Evolutionary conservation across 306 rosid genomes (phyloP).

Genomic region (Vigna angularis): DNA sequence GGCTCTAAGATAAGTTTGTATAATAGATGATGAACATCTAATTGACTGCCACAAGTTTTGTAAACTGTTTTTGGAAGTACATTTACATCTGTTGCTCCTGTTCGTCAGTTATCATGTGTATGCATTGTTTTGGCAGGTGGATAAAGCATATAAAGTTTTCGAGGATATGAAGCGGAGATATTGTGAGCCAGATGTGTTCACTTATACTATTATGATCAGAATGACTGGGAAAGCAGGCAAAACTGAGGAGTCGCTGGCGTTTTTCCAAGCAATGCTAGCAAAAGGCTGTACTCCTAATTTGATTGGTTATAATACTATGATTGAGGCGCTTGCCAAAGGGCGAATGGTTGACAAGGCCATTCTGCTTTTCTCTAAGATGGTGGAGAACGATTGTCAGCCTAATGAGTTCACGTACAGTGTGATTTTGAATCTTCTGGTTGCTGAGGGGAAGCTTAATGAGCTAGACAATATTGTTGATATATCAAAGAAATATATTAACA

Average conservation of each 20-base stretch:
- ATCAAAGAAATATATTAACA: constrained; percentile 69
- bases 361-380: constrained; percentile 76
- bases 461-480: constrained; percentile 67
- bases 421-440: constrained; percentile 71
- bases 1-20: not conserved
- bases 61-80: constrained; percentile 20
- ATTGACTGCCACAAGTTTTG: constrained; percentile 7
- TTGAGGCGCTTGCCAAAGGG: constrained; percentile 83
- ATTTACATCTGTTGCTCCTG: constrained; percentile 38
- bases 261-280: constrained; percentile 71
- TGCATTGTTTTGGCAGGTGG: constrained; percentile 70
- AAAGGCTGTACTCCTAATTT: constrained; percentile 72
- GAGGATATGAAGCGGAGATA: constrained; percentile 89
- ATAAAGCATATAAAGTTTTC: constrained; percentile 70
- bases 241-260: constrained; percentile 58
- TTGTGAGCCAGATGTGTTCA: constrained; percentile 84
- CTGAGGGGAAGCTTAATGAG: constrained; percentile 79
- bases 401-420: constrained; percentile 85
- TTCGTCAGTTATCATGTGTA: constrained; percentile 38
- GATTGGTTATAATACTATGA: constrained; percentile 80
- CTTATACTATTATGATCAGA: constrained; percentile 90
- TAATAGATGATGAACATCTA: constrained; percentile 35
- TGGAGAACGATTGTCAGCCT: constrained; percentile 75
- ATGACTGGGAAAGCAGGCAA: constrained; percentile 78
- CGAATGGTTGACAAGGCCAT: constrained; percentile 78